These are phyloP conservation scores for Gardenia jasminoides DNA, from an alignment of 257 asterid genomes.

Conservation along the genomic window DNA sequence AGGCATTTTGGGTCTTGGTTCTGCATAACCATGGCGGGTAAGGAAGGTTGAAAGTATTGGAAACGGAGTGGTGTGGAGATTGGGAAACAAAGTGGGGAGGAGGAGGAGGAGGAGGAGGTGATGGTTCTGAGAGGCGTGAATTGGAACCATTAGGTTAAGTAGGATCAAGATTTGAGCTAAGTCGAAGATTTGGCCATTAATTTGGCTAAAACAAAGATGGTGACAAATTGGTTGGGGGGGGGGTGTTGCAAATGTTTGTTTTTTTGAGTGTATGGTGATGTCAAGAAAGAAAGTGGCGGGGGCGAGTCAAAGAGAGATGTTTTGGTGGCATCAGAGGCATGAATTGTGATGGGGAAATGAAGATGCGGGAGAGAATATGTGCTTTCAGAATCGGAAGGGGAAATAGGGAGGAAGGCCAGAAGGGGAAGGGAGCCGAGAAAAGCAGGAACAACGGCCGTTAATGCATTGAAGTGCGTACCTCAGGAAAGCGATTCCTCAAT, in stretches of 20 bases:
- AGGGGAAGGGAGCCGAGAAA: neutral
- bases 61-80: no score
- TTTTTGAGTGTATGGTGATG: neutral
- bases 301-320: neutral
- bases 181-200: neutral
- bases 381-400: neutral
- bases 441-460: conserved; percentile 7
- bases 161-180: neutral
- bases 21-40: conserved; percentile 18
- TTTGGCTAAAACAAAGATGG: neutral
- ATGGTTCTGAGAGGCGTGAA: neutral
- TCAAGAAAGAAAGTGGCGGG: neutral
- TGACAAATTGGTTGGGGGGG: neutral
- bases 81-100: neutral
- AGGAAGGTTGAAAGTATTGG: neutral
- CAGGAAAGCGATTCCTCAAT: conserved; percentile 10
- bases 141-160: conserved; percentile 9
- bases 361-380: neutral
- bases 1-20: conserved; percentile 35
- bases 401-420: neutral
- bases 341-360: neutral
- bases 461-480: conserved; percentile 40
- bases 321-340: neutral
- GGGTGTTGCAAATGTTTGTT: no score
- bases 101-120: neutral